Evolutionary conservation across 1,284 basidiomycete genomes (phyloP).

Genomic region (Pascua guehoae): DNA sequence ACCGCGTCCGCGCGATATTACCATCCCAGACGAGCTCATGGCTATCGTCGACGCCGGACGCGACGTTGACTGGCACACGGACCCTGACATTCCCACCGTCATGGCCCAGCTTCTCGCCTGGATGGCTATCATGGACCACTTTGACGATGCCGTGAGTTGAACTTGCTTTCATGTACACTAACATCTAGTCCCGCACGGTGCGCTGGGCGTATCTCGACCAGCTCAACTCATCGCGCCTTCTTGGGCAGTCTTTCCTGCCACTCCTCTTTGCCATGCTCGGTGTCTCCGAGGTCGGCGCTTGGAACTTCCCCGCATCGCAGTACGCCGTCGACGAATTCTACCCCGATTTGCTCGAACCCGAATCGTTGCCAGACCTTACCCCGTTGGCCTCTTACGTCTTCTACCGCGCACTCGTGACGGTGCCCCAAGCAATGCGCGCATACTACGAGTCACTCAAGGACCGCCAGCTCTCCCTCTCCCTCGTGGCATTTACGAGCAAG

Average conservation of each 20-base stretch:
- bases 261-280: constrained; percentile 67
- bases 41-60: constrained; percentile 58
- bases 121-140: constrained; percentile 86
- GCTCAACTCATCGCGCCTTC: constrained; percentile 65
- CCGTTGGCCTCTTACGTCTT: constrained; percentile 84
- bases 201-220: constrained; percentile 72
- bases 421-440: constrained; percentile 75
- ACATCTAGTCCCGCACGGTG: constrained; percentile 35
- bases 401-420: constrained; percentile 73
- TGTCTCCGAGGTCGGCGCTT: constrained; percentile 44
- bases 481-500: constrained; percentile 75
- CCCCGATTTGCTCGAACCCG: constrained; percentile 60
- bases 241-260: constrained; percentile 68
- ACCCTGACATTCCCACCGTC: constrained; percentile 42
- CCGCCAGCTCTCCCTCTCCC: constrained; percentile 71
- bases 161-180: constrained; percentile 35
- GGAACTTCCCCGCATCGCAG: constrained; percentile 54
- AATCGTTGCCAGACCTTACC: constrained; percentile 54
- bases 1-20: constrained; percentile 28
- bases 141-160: constrained; percentile 66
- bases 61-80: constrained; percentile 47
- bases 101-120: constrained; percentile 67
- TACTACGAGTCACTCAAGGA: constrained; percentile 89
- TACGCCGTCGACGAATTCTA: constrained; percentile 85
- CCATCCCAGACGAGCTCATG: constrained; percentile 65